Percentiles rank a stretch among this genome's conserved stretches.
Evolutionary conservation across 2,329 filamentous ascomycete genomes (phyloP).

Genomic region (Dothistroma septosporum): DNA sequence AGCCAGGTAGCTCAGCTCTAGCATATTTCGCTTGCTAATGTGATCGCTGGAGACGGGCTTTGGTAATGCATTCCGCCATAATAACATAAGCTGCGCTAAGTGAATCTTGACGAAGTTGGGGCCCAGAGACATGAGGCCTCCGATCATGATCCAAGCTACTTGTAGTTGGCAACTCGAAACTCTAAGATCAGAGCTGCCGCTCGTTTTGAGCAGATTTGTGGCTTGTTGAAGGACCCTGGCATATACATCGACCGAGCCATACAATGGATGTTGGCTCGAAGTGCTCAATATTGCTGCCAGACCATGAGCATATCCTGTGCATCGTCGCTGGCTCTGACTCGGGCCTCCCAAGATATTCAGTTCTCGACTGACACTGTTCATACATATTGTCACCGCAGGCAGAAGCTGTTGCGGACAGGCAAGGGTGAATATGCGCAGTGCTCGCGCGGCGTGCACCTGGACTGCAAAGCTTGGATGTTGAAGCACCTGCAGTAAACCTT

Average conservation of each 20-base stretch:
- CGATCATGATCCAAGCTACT: constrained; percentile 95
- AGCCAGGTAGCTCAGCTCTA: constrained; percentile 88
- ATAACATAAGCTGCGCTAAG: constrained; percentile 81
- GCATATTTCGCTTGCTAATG: constrained; percentile 71
- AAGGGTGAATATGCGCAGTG: constrained; percentile 79
- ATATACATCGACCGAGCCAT: constrained; percentile 93
- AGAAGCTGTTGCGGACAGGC: constrained; percentile 90
- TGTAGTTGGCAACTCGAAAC: constrained; percentile 93
- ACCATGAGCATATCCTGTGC: constrained; percentile 86
- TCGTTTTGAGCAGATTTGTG: constrained; percentile 86
- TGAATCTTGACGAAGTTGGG: constrained; percentile 99
- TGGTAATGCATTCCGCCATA: constrained; percentile 97
- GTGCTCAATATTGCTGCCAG: constrained; percentile 87
- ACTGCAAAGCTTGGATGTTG: constrained; percentile 96
- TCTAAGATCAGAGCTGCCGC: constrained; percentile 82
- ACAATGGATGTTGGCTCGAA: constrained; percentile 79
- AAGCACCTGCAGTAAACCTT: constrained; percentile 81
- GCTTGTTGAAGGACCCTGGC: constrained; percentile 87
- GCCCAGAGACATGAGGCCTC: constrained; percentile 90
- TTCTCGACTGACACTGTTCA: constrained; percentile 90
- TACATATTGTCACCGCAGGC: constrained; percentile 86
- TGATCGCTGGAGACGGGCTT: constrained; percentile 93
- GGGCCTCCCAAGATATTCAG: constrained; percentile 70
- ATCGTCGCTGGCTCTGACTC: constrained; percentile 74
- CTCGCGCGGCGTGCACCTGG: constrained; percentile 82